phyloP scores from a whole-genome alignment of 1,284 basidiomycete genomes.

The Boletus semigastroideus region DNA sequence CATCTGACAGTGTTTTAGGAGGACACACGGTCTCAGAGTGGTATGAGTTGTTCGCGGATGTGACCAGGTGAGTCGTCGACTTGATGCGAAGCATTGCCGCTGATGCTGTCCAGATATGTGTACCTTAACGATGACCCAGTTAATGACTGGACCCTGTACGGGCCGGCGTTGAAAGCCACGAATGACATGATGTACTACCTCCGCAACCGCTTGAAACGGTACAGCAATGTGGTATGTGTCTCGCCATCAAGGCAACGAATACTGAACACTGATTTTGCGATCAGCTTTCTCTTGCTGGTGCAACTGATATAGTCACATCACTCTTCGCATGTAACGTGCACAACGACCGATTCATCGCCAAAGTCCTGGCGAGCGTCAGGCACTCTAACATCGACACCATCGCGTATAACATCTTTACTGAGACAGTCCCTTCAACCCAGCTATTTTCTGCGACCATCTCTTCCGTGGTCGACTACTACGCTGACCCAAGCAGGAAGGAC shows the following conservation, averaged over 20 bases:
- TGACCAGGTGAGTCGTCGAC: constrained; percentile 45
- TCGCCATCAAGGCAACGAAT: neutral
- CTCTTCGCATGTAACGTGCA: constrained; percentile 26
- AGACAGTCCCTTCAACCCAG: constrained; percentile 49
- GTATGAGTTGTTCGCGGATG: constrained; percentile 51
- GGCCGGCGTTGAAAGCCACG: constrained; percentile 43
- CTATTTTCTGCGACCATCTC: constrained; percentile 56
- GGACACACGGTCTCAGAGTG: constrained; percentile 50
- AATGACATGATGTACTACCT: constrained; percentile 42
- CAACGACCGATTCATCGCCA: constrained; percentile 23
- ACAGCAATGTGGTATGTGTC: constrained; percentile 28
- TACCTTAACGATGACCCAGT: constrained; percentile 56
- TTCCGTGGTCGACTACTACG: constrained; percentile 64
- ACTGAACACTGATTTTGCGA: neutral
- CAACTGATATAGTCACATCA: constrained; percentile 23
- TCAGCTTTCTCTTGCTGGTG: constrained; percentile 22
- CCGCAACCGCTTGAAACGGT: constrained; percentile 37
- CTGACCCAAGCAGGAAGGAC: constrained; percentile 41
- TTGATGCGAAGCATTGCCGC: neutral
- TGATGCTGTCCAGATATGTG: constrained; percentile 48
- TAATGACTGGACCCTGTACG: constrained; percentile 59
- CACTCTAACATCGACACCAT: constrained; percentile 6
- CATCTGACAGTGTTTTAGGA: constrained; percentile 43
- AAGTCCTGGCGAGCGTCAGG: constrained; percentile 9
- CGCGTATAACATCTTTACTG: constrained; percentile 42